Conservation (phyloP, 75 land plant genomes). For the Azolla pinnata region DNA sequence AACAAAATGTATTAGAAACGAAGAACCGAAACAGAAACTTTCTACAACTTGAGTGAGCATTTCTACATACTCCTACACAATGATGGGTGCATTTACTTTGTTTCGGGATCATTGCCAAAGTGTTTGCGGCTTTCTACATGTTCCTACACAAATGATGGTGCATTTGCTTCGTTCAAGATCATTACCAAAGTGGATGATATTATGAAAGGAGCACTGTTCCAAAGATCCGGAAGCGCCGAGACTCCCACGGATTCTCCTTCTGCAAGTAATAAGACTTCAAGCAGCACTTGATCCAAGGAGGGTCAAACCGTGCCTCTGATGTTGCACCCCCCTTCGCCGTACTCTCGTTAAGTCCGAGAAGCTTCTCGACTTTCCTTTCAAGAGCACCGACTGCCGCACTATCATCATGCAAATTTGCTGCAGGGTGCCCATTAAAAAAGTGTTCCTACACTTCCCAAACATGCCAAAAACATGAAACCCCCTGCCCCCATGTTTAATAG, state of each 20-base stretch:
- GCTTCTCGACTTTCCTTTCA: constrained; percentile 34
- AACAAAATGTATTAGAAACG: too few relatives aligned
- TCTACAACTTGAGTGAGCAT: too few relatives aligned
- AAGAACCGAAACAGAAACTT: too few relatives aligned
- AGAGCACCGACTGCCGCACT: constrained; percentile 24
- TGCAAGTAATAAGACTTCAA: constrained; percentile 58
- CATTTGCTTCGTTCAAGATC: too few relatives aligned
- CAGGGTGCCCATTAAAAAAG: constrained; percentile 54
- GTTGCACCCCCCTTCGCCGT: constrained; percentile 8
- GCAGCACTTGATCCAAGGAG: constrained; percentile 73
- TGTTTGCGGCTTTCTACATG: too few relatives aligned
- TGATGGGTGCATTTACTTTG: too few relatives aligned
- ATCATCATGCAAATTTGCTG: constrained; percentile 17
- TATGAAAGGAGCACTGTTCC: constrained; percentile 29
- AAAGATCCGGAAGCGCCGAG: constrained; percentile 52
- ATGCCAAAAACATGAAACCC: neutral
- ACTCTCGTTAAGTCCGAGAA: constrained; percentile 38
- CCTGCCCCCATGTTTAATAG: too few relatives aligned
- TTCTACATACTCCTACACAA: too few relatives aligned
- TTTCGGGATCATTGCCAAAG: too few relatives aligned
- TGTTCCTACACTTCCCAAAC: constrained; percentile 31
- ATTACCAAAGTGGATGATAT: too few relatives aligned
- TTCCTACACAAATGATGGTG: too few relatives aligned
- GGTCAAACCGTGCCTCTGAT: constrained; percentile 28
- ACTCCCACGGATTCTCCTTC: constrained; percentile 36